Conservation (phyloP, 441 rosid species). For the Bruguiera hainesii region DNA sequence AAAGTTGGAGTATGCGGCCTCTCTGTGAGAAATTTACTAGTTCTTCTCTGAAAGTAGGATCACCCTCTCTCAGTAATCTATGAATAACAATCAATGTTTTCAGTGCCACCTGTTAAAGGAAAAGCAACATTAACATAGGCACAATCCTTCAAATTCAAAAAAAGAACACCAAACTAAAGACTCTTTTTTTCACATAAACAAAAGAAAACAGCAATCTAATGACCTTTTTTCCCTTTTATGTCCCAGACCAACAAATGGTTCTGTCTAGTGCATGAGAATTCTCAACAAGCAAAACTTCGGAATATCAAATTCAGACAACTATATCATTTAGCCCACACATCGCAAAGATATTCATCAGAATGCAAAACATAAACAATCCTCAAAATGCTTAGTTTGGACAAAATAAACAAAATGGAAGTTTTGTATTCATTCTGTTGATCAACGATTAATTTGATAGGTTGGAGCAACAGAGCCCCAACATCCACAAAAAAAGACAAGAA, state of each 20-base stretch:
- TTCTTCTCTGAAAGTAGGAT: conserved; percentile 90
- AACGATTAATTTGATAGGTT: not conserved
- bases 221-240: not conserved
- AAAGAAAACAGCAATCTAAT: not conserved
- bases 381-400: not conserved
- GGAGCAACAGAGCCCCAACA: too few relatives aligned
- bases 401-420: not conserved
- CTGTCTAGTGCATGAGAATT: too few relatives aligned
- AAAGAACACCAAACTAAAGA: not conserved
- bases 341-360: too few relatives aligned
- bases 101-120: conserved; percentile 70
- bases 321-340: too few relatives aligned
- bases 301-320: not conserved
- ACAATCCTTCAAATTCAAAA: not conserved
- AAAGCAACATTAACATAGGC: not conserved
- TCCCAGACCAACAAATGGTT: not conserved
- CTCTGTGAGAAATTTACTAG: conserved; percentile 70
- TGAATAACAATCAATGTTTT: conserved; percentile 91
- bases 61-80: conserved; percentile 85
- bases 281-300: too few relatives aligned
- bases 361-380: not conserved
- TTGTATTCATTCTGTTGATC: not conserved
- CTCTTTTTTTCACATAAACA: not conserved
- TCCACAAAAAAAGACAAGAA: too few relatives aligned
- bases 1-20: conserved; percentile 80